These are phyloP conservation scores for Abrus precatorius DNA, from an alignment of 306 rosid genomes.

Conservation along the genomic window DNA sequence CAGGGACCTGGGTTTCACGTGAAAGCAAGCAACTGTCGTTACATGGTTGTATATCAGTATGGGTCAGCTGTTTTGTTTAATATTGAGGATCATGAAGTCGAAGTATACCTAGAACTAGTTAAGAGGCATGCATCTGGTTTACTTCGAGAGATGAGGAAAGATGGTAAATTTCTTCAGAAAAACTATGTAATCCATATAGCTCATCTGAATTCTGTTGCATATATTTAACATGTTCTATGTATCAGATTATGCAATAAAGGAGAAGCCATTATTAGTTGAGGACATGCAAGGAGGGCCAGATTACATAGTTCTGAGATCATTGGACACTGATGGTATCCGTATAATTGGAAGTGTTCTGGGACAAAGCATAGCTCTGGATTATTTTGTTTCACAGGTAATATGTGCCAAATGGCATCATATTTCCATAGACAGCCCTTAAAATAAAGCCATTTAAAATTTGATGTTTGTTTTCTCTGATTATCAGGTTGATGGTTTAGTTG, in stretches of 20 bases:
- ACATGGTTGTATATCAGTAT: slow-evolving; percentile 89
- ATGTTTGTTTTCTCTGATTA: slow-evolving; percentile 41
- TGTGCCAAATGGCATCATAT: slow-evolving; percentile 1
- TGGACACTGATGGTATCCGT: slow-evolving; percentile 91
- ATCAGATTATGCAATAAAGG: slow-evolving; percentile 92
- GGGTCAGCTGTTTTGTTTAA: slow-evolving; percentile 96
- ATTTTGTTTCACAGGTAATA: slow-evolving; percentile 95
- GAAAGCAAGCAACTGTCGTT: slow-evolving; percentile 60
- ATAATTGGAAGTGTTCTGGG: slow-evolving; percentile 96
- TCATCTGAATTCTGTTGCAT: slow-evolving; percentile 24
- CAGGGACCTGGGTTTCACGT: slow-evolving; percentile 63
- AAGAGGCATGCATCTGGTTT: slow-evolving; percentile 88
- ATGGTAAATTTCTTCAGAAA: slow-evolving; percentile 65
- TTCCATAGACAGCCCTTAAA: not conserved
- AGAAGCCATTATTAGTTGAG: slow-evolving; percentile 76
- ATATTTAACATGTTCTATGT: slow-evolving; percentile 27
- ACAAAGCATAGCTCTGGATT: slow-evolving; percentile 98
- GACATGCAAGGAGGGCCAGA: slow-evolving; percentile 96
- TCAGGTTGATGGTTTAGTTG: slow-evolving; percentile 93
- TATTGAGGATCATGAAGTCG: slow-evolving; percentile 89
- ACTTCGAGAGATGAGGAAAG: slow-evolving; percentile 90
- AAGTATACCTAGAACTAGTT: slow-evolving; percentile 70
- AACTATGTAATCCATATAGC: slow-evolving; percentile 25
- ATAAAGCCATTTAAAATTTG: slow-evolving; percentile 29
- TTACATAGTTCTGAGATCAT: slow-evolving; percentile 81